phyloP scores from a whole-genome alignment of 2,329 filamentous ascomycete genomes.

The Pseudohalonectria lignicola region DNA sequence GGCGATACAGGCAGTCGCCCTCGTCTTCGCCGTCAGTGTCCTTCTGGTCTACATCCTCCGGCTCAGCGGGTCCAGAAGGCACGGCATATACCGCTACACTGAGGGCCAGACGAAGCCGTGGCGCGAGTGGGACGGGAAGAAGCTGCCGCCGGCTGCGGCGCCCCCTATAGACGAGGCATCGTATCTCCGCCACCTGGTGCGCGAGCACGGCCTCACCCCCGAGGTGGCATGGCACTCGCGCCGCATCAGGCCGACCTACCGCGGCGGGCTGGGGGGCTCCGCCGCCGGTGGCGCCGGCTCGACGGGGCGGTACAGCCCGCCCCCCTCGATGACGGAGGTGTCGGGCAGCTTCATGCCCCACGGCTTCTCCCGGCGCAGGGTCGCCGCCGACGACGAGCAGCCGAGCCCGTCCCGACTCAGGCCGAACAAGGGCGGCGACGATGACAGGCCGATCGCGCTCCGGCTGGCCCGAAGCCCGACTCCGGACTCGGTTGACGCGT shows the following conservation, averaged over 20 bases:
- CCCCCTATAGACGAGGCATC: constrained; percentile 11
- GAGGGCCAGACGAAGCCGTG: constrained; percentile 12
- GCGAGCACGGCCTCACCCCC: constrained; percentile 12
- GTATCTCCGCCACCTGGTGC: constrained; percentile 14
- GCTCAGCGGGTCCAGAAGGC: background rate
- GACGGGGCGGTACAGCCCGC: too few relatives aligned
- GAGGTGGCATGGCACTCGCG: constrained; percentile 13
- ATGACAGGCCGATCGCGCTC: constrained; percentile 18
- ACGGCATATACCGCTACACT: constrained; percentile 11
- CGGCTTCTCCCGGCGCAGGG: constrained; percentile 8
- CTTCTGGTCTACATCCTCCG: background rate
- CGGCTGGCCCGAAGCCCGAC: constrained; percentile 18
- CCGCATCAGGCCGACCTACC: constrained; percentile 8
- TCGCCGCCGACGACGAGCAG: constrained; percentile 9
- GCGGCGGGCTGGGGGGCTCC: background rate
- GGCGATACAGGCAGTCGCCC: background rate
- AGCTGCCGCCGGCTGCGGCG: constrained; percentile 3
- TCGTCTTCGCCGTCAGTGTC: background rate
- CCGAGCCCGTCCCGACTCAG: too few relatives aligned
- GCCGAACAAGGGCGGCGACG: constrained; percentile 7
- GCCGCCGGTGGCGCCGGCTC: background rate
- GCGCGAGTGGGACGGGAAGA: constrained; percentile 8
- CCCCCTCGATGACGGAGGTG: constrained; percentile 12
- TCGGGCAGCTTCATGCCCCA: constrained; percentile 7
- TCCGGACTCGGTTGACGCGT: constrained; percentile 23